phyloP scores from a whole-genome alignment of 192 early-diverging fungal genomes.

The Podila epicladia region DNA sequence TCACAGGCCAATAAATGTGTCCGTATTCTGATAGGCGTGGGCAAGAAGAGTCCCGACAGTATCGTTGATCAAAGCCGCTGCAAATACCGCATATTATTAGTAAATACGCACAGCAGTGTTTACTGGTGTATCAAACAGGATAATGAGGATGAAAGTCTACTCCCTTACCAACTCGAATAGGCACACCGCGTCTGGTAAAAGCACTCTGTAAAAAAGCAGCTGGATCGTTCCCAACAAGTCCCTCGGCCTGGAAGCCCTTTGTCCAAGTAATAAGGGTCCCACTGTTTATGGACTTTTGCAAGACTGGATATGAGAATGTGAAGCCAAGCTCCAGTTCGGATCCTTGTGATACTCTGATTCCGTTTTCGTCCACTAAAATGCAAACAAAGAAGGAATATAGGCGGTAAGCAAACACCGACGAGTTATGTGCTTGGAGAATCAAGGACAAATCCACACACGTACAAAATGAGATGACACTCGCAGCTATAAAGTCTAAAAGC shows the following conservation, averaged over 20 bases:
- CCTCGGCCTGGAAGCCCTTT: constrained; percentile 84
- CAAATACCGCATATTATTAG: too few species aligned
- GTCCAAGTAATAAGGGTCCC: constrained; percentile 77
- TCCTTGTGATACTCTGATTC: neutral
- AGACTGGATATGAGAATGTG: constrained; percentile 94
- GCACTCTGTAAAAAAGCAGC: constrained; percentile 83
- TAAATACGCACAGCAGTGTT: neutral
- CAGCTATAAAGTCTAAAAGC: constrained; percentile 79
- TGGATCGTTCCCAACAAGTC: constrained; percentile 83
- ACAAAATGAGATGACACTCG: constrained; percentile 77
- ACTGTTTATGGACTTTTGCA: constrained; percentile 75
- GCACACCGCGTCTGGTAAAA: constrained; percentile 68
- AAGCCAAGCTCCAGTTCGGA: constrained; percentile 73
- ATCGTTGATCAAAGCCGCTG: constrained; percentile 90
- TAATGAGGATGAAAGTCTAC: neutral
- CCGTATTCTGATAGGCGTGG: constrained; percentile 81
- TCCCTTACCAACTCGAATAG: constrained; percentile 64
- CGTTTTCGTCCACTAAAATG: constrained; percentile 3
- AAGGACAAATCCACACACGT: neutral
- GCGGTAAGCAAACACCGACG: neutral
- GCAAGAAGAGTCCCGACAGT: constrained; percentile 92
- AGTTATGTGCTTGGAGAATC: neutral
- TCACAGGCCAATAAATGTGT: constrained; percentile 77
- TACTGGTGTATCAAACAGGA: neutral
- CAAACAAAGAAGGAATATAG: neutral